phyloP scores from a whole-genome alignment of 148 eudicot species.

The Nepenthes mirabilis region DNA sequence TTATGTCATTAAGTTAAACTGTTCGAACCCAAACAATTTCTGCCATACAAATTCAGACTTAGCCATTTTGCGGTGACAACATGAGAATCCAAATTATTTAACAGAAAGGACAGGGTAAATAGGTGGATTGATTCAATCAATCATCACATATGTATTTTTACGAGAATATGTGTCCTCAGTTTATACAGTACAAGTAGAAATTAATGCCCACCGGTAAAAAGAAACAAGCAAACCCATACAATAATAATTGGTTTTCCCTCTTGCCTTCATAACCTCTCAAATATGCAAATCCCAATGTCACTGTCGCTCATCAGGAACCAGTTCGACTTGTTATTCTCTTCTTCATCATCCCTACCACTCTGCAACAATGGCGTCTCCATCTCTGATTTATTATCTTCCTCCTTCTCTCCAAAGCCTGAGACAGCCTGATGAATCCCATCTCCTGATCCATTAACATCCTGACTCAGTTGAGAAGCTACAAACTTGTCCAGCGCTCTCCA shows the following conservation, averaged over 20 bases:
- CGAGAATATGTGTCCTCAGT: too few species aligned
- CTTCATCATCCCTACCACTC: constrained; percentile 18
- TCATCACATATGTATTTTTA: too few species aligned
- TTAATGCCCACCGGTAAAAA: too few species aligned
- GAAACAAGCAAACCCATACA: too few species aligned
- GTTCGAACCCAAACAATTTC: too few species aligned
- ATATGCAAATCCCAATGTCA: constrained; percentile 60
- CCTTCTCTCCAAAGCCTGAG: constrained; percentile 17
- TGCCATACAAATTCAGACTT: too few species aligned
- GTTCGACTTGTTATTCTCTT: constrained; percentile 28
- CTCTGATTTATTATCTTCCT: constrained; percentile 14
- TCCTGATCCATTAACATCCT: constrained; percentile 18
- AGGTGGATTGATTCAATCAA: too few species aligned
- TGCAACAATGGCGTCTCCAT: constrained; percentile 44
- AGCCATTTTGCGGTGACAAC: too few species aligned
- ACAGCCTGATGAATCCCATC: constrained; percentile 8
- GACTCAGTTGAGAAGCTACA: constrained; percentile 83
- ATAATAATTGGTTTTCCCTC: background rate
- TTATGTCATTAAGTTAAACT: too few species aligned
- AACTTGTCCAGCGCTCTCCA: constrained; percentile 80
- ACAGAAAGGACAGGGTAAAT: too few species aligned
- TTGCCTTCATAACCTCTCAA: constrained; percentile 31
- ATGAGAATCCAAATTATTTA: too few species aligned
- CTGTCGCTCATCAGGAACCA: constrained; percentile 29
- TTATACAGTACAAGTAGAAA: too few species aligned